phyloP scores from a whole-genome alignment of 768 basidiomycete species.

The Pluteus cervinus region DNA sequence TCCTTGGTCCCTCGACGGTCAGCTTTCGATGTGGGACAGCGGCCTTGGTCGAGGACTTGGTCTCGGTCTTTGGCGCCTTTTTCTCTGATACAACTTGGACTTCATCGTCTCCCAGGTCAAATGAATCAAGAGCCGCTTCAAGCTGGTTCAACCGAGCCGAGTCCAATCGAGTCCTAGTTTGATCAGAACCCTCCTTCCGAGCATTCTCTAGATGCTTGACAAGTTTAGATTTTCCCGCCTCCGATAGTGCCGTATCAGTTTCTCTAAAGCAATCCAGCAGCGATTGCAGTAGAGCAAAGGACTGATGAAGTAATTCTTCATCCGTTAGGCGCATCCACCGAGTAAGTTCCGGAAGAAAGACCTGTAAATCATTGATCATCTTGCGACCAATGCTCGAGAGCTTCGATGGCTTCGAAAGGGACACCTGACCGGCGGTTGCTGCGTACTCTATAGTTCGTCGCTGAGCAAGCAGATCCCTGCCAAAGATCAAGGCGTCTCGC shows the following conservation, averaged over 20 bases:
- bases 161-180: conserved; percentile 49
- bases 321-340: conserved; percentile 93
- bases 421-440: conserved; percentile 29
- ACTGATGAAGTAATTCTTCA: conserved; percentile 84
- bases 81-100: conserved; percentile 46
- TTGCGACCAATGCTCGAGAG: conserved; percentile 57
- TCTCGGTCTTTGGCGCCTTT: conserved; percentile 4
- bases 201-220: conserved; percentile 57
- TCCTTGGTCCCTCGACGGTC: conserved; percentile 4
- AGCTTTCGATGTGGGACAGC: too few relatives aligned
- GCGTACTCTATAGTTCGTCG: conserved; percentile 76
- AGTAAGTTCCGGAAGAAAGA: conserved; percentile 71
- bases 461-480: conserved; percentile 76
- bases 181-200: conserved; percentile 39
- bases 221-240: conserved; percentile 57
- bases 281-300: conserved; percentile 75
- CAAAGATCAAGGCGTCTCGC: conserved; percentile 96
- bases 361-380: conserved; percentile 76
- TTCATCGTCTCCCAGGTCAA: conserved; percentile 58
- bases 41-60: conserved; percentile 7
- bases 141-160: conserved; percentile 55
- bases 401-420: conserved; percentile 26
- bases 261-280: conserved; percentile 74
- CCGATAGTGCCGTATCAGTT: conserved; percentile 47
- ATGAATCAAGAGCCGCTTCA: conserved; percentile 58